Evolutionary conservation across 768 basidiomycete species (phyloP).

Genomic region (Collybia nuda): DNA sequence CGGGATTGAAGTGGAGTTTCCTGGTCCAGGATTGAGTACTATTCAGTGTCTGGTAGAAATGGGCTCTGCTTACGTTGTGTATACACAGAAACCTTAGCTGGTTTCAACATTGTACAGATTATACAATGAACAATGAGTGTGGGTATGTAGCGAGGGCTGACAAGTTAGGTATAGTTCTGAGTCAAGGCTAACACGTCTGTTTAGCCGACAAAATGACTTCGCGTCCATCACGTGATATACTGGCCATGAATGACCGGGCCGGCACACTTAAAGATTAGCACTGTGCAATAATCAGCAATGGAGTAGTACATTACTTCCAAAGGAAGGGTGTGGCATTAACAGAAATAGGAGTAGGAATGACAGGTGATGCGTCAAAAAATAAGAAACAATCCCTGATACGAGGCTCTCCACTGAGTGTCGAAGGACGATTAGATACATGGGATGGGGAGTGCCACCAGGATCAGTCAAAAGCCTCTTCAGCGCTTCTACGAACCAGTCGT

Average conservation of each 20-base stretch:
- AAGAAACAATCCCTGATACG: conserved; percentile 5
- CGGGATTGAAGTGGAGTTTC: conserved; percentile 29
- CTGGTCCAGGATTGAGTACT: conserved; percentile 16
- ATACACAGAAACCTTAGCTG: conserved; percentile 30
- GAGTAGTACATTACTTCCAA: not conserved
- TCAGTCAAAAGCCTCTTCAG: conserved; percentile 86
- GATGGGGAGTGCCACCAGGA: conserved; percentile 7
- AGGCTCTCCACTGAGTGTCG: conserved; percentile 2
- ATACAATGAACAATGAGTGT: not conserved
- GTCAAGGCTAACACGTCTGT: conserved; percentile 6
- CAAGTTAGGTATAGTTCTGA: conserved; percentile 4
- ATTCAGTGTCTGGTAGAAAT: not conserved
- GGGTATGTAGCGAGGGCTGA: not conserved
- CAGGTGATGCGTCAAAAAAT: conserved; percentile 8
- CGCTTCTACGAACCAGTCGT: conserved; percentile 79
- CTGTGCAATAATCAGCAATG: not conserved
- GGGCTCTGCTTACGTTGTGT: conserved; percentile 22
- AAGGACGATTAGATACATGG: conserved; percentile 7
- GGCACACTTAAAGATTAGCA: not conserved
- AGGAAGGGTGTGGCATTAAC: no score
- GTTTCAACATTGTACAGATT: conserved; percentile 30
- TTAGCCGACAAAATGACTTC: not conserved
- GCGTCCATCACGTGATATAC: conserved; percentile 15
- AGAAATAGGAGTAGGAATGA: not conserved
- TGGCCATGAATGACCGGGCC: not conserved